A percentile compares a stretch with the other conserved stretches of the same genome.
phyloP scores from a whole-genome alignment of 2,329 filamentous ascomycete species.

The Pseudogymnoascus sp. region DNA sequence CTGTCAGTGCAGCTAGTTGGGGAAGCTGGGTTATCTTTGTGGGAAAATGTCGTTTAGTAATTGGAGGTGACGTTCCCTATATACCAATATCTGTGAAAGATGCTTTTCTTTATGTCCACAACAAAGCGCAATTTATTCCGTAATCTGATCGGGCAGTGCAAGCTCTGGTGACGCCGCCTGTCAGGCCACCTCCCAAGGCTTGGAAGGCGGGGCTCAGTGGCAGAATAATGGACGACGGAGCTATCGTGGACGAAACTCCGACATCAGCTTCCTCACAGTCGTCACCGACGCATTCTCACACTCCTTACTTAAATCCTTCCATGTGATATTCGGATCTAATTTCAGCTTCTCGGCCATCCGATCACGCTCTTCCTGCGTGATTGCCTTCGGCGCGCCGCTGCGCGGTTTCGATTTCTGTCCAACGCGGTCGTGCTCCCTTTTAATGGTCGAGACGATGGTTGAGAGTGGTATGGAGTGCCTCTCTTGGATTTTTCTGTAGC shows the following conservation, averaged over 20 bases:
- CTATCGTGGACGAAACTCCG: not conserved
- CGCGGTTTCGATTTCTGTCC: not conserved
- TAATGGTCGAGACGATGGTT: slow-evolving; percentile 9
- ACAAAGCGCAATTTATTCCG: not conserved
- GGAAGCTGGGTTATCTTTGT: not conserved
- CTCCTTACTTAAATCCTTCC: not conserved
- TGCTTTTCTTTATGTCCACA: not conserved
- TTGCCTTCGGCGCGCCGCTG: not conserved
- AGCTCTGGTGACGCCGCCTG: not conserved
- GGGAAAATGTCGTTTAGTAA: not conserved
- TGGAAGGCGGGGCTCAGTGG: not conserved
- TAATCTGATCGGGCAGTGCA: not conserved
- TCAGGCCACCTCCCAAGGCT: not conserved
- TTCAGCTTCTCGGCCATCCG: slow-evolving; percentile 10
- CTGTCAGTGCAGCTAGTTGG: not conserved
- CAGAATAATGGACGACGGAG: not conserved
- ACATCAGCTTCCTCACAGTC: not conserved
- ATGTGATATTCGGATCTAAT: not conserved
- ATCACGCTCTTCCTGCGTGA: slow-evolving; percentile 12
- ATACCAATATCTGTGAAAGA: not conserved
- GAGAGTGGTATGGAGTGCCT: slow-evolving; percentile 8
- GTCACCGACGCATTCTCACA: not conserved
- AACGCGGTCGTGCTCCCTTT: slow-evolving; percentile 6
- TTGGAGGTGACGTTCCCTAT: not conserved
- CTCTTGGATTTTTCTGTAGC: not conserved